Base-by-base conservation (phyloP, 192 early-diverging fungal species). In the Backusella sp. region DNA sequence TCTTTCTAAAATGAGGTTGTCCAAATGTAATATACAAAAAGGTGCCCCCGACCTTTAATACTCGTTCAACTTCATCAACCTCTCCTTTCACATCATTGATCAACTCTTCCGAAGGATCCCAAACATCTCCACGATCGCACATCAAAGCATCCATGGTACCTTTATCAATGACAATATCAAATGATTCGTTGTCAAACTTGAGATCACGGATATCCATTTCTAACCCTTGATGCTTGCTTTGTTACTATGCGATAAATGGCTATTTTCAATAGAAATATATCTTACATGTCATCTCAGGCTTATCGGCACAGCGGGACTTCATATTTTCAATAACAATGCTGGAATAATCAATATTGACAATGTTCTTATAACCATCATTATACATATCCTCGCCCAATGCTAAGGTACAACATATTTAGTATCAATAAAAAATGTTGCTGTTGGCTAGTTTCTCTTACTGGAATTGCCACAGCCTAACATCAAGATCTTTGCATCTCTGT, bases 21-120 rank as follows among this genome's bases (percentile, higher is more conserved):
- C 92, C 94, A 86, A 94, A 97, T 1, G 96, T 96, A 66, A 96
- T 94, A 77, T 96, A 96, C 21, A 96, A 86, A 77, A 97, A 97
- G 67, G 85, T 83, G 35, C 95, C 95, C 7, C 89, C 91, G 3
- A 88, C 79, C 66, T 91, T 92, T 62, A 97, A 85, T 34, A 92
- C 92, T 14, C 90, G 80, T n/a, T 88, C 81, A 19, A 94, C 95
- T 77, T 97, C 92, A 44, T 88, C 86, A 36, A 97, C 91, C 73
- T 93, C 94, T 44, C 85, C 74, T 12, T 82, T 84, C 0, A 96
- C 90, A 14, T 91, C 85, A 8, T 84, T 76, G 59, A 90, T 84
- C 44, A 94, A 76, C 68, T 95, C 93, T 42, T 84, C 83, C 37
- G 88, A 86, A 35, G 96, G 96, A 75, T 94, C 89, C 96, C 96